phyloP scores from a whole-genome alignment of 2,329 filamentous ascomycete genomes.

The Aspergillaceae sp. region DNA sequence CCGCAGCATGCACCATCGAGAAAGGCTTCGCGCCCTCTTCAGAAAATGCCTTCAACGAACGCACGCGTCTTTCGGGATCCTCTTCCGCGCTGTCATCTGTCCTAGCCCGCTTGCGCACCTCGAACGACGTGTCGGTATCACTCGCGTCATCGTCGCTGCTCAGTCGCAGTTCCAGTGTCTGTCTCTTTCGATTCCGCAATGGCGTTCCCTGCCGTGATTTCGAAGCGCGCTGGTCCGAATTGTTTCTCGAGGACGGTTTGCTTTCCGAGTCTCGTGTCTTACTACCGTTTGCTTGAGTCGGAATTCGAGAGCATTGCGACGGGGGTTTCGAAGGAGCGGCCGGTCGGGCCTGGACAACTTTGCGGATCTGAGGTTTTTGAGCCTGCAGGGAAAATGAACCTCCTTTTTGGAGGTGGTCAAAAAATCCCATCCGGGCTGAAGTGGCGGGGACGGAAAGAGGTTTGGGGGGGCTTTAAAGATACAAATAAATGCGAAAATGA shows the following conservation, averaged over 20 bases:
- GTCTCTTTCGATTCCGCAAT: conserved; percentile 27
- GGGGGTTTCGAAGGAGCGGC: conserved; percentile 20
- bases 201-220: conserved; percentile 25
- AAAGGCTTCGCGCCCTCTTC: conserved; percentile 30
- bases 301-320: conserved; percentile 17
- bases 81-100: conserved; percentile 35
- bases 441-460: conserved; percentile 1
- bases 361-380: conserved; percentile 35
- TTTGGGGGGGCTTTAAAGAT: conserved; percentile 3
- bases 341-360: conserved; percentile 32
- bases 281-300: conserved; percentile 12
- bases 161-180: conserved; percentile 30
- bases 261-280: conserved; percentile 17
- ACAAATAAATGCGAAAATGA: conserved; percentile 6
- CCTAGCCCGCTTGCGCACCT: conserved; percentile 36
- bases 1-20: conserved; percentile 42
- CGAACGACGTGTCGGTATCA: conserved; percentile 34
- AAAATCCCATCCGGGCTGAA: conserved; percentile 31
- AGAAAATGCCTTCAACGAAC: conserved; percentile 39
- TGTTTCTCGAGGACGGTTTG: conserved; percentile 21
- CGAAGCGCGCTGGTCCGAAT: conserved; percentile 18
- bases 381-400: conserved; percentile 34
- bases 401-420: conserved; percentile 39
- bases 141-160: conserved; percentile 36
- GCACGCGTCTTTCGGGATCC: conserved; percentile 36